Conservation (phyloP, 225 moss, liverwort and hornwort genomes). For the Lunularia cruciata region DNA sequence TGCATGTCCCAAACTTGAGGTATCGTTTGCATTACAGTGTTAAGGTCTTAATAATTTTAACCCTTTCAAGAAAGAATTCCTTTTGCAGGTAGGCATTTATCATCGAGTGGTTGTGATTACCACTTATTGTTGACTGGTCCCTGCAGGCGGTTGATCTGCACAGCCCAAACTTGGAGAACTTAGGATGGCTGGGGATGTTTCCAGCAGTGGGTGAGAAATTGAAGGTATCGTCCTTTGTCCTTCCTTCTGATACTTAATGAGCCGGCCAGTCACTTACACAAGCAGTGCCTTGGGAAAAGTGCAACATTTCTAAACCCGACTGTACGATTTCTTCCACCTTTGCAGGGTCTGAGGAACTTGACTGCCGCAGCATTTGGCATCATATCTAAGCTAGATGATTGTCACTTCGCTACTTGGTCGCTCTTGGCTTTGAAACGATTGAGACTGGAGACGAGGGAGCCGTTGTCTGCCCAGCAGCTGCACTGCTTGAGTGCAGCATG, state of each 20-base stretch:
- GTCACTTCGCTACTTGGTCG: constrained; percentile 53
- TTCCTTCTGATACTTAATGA: neutral
- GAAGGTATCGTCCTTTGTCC: constrained; percentile 11
- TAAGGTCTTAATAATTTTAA: neutral
- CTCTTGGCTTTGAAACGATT: constrained; percentile 66
- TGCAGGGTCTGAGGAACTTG: constrained; percentile 54
- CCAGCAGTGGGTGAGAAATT: constrained; percentile 16
- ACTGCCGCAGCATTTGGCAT: constrained; percentile 72
- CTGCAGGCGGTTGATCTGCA: constrained; percentile 69
- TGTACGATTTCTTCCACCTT: neutral
- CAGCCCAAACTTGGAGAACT: constrained; percentile 53
- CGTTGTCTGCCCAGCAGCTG: constrained; percentile 52
- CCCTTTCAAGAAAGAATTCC: neutral
- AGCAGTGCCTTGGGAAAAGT: neutral
- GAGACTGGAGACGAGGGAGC: constrained; percentile 64
- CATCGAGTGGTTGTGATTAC: neutral
- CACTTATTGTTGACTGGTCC: neutral
- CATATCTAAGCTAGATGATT: constrained; percentile 47
- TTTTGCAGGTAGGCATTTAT: neutral
- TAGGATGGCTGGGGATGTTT: constrained; percentile 49
- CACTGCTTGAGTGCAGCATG: constrained; percentile 60
- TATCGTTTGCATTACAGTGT: constrained; percentile 5
- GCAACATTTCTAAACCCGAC: neutral
- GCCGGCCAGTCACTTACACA: neutral
- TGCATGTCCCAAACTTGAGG: constrained; percentile 74